A percentile compares a stretch with the other conserved stretches of the same genome.
Evolutionary conservation across 306 rosid species (phyloP).

Genomic region (Prunus salicina): DNA sequence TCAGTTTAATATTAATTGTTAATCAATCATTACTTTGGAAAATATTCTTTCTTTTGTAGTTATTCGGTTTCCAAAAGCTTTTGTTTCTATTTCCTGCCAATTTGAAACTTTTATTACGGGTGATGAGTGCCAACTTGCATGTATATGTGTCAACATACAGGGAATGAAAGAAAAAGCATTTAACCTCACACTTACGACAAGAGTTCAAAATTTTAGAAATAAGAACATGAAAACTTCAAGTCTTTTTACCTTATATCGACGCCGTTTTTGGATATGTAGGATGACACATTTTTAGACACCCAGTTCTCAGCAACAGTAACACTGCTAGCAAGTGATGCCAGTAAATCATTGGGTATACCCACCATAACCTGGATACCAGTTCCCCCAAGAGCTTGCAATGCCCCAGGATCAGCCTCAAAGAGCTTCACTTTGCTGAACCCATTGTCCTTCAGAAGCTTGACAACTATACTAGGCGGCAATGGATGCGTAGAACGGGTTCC

Average conservation of each 20-base stretch:
- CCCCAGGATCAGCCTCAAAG: constrained; percentile 81
- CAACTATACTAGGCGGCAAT: constrained; percentile 55
- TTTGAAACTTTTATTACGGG: no score
- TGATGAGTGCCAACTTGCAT: no score
- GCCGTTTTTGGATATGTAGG: constrained; percentile 60
- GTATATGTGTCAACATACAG: no score
- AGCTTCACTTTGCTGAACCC: constrained; percentile 83
- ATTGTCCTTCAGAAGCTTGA: constrained; percentile 74
- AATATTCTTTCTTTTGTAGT: no score
- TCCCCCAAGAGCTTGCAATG: constrained; percentile 71
- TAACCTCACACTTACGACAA: neutral
- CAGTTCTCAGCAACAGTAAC: constrained; percentile 68
- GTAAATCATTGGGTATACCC: constrained; percentile 82
- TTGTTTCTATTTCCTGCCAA: no score
- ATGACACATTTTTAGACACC: constrained; percentile 77
- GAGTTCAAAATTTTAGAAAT: neutral
- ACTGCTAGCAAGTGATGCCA: constrained; percentile 57
- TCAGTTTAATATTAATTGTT: neutral
- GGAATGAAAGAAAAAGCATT: neutral
- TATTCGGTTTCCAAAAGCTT: no score
- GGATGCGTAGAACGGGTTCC: constrained; percentile 77
- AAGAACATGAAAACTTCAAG: neutral
- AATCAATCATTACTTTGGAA: neutral
- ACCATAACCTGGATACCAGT: constrained; percentile 83
- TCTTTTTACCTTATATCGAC: constrained; percentile 60